phyloP scores from a whole-genome alignment of 2,329 filamentous ascomycete species.

The Fusarium mangiferae region DNA sequence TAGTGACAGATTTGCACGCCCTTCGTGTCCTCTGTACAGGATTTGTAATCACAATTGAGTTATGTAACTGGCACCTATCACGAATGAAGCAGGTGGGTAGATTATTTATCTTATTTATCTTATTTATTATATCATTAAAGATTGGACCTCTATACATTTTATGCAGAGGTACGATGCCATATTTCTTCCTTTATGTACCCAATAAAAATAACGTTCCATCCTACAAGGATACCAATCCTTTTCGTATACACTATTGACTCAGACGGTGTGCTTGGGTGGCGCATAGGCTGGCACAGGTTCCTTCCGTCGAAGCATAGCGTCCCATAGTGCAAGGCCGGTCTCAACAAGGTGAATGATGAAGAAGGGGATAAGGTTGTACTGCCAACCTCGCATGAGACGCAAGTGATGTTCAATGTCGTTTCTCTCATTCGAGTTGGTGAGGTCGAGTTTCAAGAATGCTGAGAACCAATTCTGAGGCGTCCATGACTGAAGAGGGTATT shows the following conservation, averaged over 20 bases:
- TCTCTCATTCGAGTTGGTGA: constrained; percentile 21
- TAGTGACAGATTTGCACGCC: constrained; percentile 24
- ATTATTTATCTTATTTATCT: not conserved
- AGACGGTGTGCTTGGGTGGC: constrained; percentile 9
- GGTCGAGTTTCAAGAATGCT: constrained; percentile 38
- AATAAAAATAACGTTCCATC: not conserved
- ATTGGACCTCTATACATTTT: not conserved
- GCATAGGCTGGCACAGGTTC: not conserved
- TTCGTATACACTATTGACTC: not conserved
- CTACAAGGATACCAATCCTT: not conserved
- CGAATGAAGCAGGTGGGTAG: not conserved
- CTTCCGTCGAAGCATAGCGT: constrained; percentile 29
- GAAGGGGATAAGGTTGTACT: constrained; percentile 46
- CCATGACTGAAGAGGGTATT: constrained; percentile 40
- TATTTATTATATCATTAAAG: not conserved
- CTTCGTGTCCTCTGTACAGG: not conserved
- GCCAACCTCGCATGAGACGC: constrained; percentile 43
- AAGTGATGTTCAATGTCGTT: constrained; percentile 38
- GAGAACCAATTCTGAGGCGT: constrained; percentile 45
- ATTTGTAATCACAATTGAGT: constrained; percentile 17
- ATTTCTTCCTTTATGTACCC: not conserved
- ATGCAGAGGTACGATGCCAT: not conserved
- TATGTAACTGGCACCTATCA: not conserved
- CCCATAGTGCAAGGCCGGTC: constrained; percentile 39
- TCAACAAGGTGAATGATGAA: constrained; percentile 43